These are phyloP conservation scores for Nicotiana knightiana DNA, from an alignment of 257 asterid species.

Conservation along the genomic window DNA sequence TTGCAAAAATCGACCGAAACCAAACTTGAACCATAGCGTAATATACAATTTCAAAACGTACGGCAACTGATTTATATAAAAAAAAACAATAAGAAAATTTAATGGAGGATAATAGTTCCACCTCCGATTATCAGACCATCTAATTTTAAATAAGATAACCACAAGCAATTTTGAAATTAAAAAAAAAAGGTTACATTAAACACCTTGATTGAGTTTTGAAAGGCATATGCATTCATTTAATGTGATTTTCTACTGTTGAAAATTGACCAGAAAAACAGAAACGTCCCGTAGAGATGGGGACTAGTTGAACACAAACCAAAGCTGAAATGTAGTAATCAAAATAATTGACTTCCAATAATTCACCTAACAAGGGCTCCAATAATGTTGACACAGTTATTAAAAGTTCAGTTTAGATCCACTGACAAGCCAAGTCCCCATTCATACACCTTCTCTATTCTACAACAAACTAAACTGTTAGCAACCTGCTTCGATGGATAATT, in stretches of 20 bases:
- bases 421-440: neutral
- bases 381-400: neutral
- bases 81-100: no score
- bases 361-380: neutral
- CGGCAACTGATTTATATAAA: no score
- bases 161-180: neutral
- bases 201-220: neutral
- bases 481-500: neutral
- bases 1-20: no score
- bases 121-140: neutral
- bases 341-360: neutral
- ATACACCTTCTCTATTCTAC: neutral
- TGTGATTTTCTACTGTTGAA: neutral
- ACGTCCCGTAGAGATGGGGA: neutral
- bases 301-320: neutral
- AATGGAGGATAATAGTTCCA: neutral
- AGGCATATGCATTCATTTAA: neutral
- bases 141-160: no score
- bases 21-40: no score
- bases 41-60: no score
- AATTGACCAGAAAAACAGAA: neutral
- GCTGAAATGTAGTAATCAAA: neutral
- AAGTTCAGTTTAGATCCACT: neutral
- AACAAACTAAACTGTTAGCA: neutral
- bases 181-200: neutral